Evolutionary conservation across 1,284 basidiomycete species (phyloP).

Genomic region (Cutaneotrichosporon spelunceum): DNA sequence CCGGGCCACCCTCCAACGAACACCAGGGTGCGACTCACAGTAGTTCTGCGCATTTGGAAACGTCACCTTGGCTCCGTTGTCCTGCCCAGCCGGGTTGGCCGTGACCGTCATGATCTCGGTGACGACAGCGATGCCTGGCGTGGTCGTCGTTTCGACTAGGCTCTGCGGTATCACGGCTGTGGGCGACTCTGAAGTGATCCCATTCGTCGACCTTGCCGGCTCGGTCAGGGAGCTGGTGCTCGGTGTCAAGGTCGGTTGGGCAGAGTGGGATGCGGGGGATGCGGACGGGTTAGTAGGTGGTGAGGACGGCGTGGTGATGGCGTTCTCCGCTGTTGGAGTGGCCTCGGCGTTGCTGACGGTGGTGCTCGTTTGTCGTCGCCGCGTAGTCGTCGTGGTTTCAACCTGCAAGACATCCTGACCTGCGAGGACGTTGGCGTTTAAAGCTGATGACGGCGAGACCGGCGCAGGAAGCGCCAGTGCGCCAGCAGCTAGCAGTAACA

Average conservation of each 20-base stretch:
- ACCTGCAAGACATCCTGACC: background rate
- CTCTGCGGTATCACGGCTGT: too few species aligned
- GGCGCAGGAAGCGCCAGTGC: slow-evolving; percentile 1
- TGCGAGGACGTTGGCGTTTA: background rate
- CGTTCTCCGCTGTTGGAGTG: too few species aligned
- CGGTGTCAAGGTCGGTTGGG: background rate
- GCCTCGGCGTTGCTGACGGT: too few species aligned
- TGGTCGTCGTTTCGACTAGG: background rate
- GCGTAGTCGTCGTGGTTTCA: background rate
- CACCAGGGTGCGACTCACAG: slow-evolving; percentile 16
- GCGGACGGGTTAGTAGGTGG: too few species aligned
- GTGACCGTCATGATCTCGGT: background rate
- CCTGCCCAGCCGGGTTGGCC: background rate
- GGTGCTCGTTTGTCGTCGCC: background rate
- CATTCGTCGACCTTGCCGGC: background rate
- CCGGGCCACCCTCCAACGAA: too few species aligned
- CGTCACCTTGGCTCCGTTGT: slow-evolving; percentile 8
- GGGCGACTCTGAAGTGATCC: too few species aligned
- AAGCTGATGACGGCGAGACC: background rate
- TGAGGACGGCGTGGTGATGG: too few species aligned
- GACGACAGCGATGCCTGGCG: background rate
- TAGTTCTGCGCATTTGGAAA: slow-evolving; percentile 3
- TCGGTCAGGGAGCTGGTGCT: background rate
- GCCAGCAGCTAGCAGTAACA: background rate
- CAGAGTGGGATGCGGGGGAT: background rate